Evolutionary conservation across 495 filamentous ascomycete species (phyloP).

Genomic region (Penicillium turbatum): DNA sequence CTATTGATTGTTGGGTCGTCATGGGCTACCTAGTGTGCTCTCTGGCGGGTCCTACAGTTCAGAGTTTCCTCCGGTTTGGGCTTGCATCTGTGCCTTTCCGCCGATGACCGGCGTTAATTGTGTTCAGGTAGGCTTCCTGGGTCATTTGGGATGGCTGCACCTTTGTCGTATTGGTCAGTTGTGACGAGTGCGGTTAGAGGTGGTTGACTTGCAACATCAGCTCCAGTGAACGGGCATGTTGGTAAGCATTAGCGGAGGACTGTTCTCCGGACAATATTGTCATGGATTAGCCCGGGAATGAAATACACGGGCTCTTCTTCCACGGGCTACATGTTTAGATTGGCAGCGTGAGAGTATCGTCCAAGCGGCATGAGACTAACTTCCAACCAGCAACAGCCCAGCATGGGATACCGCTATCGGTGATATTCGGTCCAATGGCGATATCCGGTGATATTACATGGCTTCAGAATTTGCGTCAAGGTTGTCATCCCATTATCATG

Average conservation of each 20-base stretch:
- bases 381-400: too few relatives aligned
- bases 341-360: not conserved
- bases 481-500: too few relatives aligned
- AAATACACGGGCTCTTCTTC: not conserved
- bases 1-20: conserved; percentile 11
- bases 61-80: conserved; percentile 12
- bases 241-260: not conserved
- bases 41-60: not conserved
- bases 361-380: not conserved
- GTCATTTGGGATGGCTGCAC: not conserved
- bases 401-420: not conserved
- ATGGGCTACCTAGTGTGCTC: not conserved
- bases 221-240: not conserved
- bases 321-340: not conserved
- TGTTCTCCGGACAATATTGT: conserved; percentile 3
- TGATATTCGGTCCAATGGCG: too few relatives aligned
- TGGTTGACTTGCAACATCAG: not conserved
- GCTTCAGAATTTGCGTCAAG: too few relatives aligned
- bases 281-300: not conserved
- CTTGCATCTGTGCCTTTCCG: not conserved
- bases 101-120: conserved; percentile 20
- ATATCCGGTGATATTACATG: too few relatives aligned
- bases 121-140: not conserved
- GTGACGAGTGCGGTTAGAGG: conserved; percentile 4
- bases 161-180: conserved; percentile 1